Evolutionary conservation across 768 basidiomycete genomes (phyloP), one percentile per base, ranked within the genome.

Genomic region (Amanita rimosa): DNA sequence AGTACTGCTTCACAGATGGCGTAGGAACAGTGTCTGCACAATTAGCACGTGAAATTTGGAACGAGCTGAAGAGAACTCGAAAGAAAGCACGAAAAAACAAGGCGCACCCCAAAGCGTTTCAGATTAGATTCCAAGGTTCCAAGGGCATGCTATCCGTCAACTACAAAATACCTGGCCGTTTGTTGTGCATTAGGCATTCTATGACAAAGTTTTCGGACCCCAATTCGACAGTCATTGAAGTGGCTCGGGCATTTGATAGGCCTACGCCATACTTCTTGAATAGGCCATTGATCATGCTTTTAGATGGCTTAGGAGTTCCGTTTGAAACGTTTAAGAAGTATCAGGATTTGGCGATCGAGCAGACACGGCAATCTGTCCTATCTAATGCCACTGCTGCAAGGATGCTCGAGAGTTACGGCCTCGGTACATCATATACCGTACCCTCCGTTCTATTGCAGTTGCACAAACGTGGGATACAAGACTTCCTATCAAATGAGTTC

Each of bases 151-250:
- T 69, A 9, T 77, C 74, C 24, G 74, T 85, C 7, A 78, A 87
- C 53, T 58, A 79, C 53, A 66, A 46, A 3, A 62, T 84, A 6
- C 10, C 49, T 11, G 83, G 78, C 6, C 64, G 68, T n/a, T 63
- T 64, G 3, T 67, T 85, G 26, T 65, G 68, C 37, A 60, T 83
- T 1, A 64, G 82, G 6, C 70, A 67, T 1, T 81, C 79, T 0
- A 85, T 85, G 81, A 71, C 75, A 55, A 87, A 89, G 60, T 87
- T 87, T 53, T 65, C 74, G 24, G 70, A 71, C 1, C 68, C 68
- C 0, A 55, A 68, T 17, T 71, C 70, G 0, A 62, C 56, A 3
- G 66, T 67, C 4, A 70, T 85, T 10, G 81, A 86, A 59, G 77
- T 87, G 39, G 83, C 84, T 0, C 65, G 70, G 24, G 73, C 76